Evolutionary conservation across 441 rosid species (phyloP).

Genomic region (Geranium incanum): DNA sequence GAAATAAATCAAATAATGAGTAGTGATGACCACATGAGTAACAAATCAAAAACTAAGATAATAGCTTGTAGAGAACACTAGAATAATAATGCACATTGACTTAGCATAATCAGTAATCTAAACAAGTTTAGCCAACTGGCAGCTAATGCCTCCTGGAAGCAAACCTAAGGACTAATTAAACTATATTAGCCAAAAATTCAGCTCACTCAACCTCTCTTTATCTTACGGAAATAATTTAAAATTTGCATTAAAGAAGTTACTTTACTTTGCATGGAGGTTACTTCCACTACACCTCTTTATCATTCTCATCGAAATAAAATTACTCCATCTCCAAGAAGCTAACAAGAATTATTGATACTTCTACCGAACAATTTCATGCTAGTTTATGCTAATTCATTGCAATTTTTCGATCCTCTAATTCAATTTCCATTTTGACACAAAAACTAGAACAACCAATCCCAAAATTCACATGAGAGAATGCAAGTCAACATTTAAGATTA

Average conservation of each 20-base stretch:
- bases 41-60: neutral
- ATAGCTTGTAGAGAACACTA: neutral
- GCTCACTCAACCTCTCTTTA: neutral
- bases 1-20: neutral
- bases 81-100: neutral
- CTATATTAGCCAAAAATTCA: neutral
- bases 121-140: no score
- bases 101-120: neutral
- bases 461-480: neutral
- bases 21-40: neutral
- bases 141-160: neutral
- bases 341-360: no score
- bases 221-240: constrained; percentile 18
- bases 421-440: no score
- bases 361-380: no score
- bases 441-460: neutral
- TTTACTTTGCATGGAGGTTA: constrained; percentile 17
- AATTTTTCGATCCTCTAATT: no score
- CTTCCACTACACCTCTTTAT: constrained; percentile 36
- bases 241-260: constrained; percentile 19
- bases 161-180: neutral
- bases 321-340: neutral
- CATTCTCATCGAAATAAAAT: constrained; percentile 11
- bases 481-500: neutral
- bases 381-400: no score